A percentile compares a stretch with the other conserved stretches of the same genome.
These are phyloP conservation scores for Orychophragmus violaceus DNA, from an alignment of 345 rosid species.

Conservation along the genomic window DNA sequence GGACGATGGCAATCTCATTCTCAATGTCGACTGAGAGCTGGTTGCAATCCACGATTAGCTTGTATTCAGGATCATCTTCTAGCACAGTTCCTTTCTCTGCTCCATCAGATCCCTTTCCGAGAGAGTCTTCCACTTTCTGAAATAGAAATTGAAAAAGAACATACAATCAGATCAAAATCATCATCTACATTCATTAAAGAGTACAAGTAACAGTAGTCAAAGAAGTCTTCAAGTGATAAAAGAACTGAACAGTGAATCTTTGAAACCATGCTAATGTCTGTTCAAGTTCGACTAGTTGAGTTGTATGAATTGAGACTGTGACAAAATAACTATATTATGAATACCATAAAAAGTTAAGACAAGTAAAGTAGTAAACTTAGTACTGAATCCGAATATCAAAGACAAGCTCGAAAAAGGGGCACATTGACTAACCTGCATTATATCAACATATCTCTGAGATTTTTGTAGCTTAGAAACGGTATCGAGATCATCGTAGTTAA, in stretches of 20 bases:
- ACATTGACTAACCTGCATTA: constrained; percentile 62
- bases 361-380: not conserved
- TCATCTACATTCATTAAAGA: not conserved
- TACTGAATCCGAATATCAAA: not conserved
- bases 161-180: not conserved
- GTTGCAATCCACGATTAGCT: too few species aligned
- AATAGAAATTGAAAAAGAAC: constrained; percentile 1
- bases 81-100: too few species aligned
- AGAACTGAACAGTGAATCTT: not conserved
- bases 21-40: too few species aligned
- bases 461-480: too few species aligned
- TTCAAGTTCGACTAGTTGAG: not conserved
- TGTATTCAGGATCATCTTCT: too few species aligned
- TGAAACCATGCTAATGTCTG: not conserved
- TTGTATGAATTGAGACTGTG: not conserved
- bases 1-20: constrained; percentile 21
- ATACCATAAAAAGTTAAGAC: not conserved
- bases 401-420: not conserved
- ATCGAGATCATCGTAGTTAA: constrained; percentile 83
- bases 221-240: not conserved
- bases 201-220: not conserved
- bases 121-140: constrained; percentile 78
- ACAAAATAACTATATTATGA: too few species aligned
- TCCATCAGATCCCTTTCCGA: constrained; percentile 61
- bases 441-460: constrained; percentile 69